Evolutionary conservation across 768 basidiomycete species (phyloP), one percentile per base, ranked within the genome.

Genomic region (Lactifluus piperatus): DNA sequence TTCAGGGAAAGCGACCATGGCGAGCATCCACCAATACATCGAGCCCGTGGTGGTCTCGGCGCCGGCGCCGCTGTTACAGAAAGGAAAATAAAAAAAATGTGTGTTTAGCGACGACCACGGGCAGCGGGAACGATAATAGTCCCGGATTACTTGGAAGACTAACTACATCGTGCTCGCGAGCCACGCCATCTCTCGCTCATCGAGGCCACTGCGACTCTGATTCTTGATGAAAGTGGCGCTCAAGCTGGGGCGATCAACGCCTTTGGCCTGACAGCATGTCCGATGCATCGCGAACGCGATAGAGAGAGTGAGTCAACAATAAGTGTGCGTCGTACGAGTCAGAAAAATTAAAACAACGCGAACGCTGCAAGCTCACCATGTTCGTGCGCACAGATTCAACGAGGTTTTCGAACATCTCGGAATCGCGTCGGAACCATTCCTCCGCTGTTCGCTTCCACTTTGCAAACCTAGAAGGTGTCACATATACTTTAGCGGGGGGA

Each of bases 151-250:
- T 41, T 43, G 47, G 14, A 39, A 20, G 16, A 63, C 65, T 56
- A 22, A 66, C 65, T 66, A 65, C 65, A 66, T 63, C 3, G 57
- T 66, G 36, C 65, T 65, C 11, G 62, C 64, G 54, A 66, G 62
- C 65, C 65, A 66, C 3, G 65, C 65, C 45, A 49, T 41, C 49
- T 66, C 62, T 30, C 32, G 51, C 26, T 22, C 55, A 26, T 37
- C 43, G 30, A 66, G 64, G 5, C 57, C 65, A 26, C 26, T 45
- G 16, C 57, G 63, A 18, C 22, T 37, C 45, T 63, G 55, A 18
- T 39, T 56, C 44, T 60, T 51, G 43, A 65, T 53, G 26, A 66
- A 24, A 11, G 56, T 54, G 11, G 62, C 58, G 22, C 51, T 44
- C 13, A 66, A 53, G 5, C 56, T 63, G 5, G 62, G 60, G 9